Evolutionary conservation across 257 asterid genomes (phyloP).

Genomic region (Gentiana straminea): DNA sequence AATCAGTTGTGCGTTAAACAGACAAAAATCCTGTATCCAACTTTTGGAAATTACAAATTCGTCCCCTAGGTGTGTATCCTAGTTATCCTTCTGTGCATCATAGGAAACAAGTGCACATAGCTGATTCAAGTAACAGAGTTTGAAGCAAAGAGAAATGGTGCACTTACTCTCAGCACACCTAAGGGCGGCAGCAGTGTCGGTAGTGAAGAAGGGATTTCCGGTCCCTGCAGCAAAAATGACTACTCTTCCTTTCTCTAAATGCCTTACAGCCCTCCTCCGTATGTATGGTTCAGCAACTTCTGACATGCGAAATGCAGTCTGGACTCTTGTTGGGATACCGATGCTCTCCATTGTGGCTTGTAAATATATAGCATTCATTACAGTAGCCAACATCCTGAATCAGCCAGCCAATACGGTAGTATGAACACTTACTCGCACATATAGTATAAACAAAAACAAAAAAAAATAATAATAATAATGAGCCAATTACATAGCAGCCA

Average conservation of each 20-base stretch:
- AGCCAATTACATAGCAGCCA: too few species aligned
- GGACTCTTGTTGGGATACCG: slow-evolving; percentile 97
- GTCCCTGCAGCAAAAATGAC: slow-evolving; percentile 98
- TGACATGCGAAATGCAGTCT: slow-evolving; percentile 97
- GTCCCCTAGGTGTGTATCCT: too few species aligned
- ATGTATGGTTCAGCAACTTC: slow-evolving; percentile 98
- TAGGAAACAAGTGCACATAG: too few species aligned
- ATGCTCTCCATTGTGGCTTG: slow-evolving; percentile 98
- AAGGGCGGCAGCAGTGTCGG: slow-evolving; percentile 98
- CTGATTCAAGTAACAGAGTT: too few species aligned
- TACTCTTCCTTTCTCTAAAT: slow-evolving; percentile 94
- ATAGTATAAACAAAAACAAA: too few species aligned
- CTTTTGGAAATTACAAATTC: too few species aligned
- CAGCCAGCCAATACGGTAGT: slow-evolving; percentile 1
- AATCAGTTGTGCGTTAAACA: too few species aligned
- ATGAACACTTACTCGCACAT: too few species aligned
- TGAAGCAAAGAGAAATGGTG: slow-evolving; percentile 1
- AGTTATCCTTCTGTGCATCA: too few species aligned
- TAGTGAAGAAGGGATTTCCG: slow-evolving; percentile 99
- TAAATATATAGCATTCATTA: slow-evolving; percentile 92
- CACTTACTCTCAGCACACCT: slow-evolving; percentile 92
- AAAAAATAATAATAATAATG: too few species aligned
- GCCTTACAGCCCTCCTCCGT: slow-evolving; percentile 91
- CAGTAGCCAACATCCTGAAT: slow-evolving; percentile 94
- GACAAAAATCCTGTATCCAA: too few species aligned